Conservation (phyloP, 352 stramenopile genomes). For the Phytophthora crassamura region DNA sequence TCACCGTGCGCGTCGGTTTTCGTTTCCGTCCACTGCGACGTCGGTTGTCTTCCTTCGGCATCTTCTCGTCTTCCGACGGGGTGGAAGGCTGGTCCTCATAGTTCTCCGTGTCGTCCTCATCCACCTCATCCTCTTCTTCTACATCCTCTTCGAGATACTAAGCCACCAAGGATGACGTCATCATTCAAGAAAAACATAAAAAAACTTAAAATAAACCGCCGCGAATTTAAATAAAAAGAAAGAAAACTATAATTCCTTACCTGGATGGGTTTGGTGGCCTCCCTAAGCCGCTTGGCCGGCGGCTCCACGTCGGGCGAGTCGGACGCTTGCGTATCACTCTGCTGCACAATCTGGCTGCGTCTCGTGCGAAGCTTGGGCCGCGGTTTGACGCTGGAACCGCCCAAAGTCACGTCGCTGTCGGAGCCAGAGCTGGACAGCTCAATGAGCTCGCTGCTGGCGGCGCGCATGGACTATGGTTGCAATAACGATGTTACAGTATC, state of each 20-base stretch:
- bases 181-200: conserved; percentile 18
- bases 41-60: conserved; percentile 35
- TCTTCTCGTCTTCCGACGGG: conserved; percentile 32
- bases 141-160: conserved; percentile 27
- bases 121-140: conserved; percentile 32
- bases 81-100: conserved; percentile 47
- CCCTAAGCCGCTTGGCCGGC: conserved; percentile 35
- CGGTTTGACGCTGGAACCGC: conserved; percentile 19
- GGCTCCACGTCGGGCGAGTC: conserved; percentile 26
- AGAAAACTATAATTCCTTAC: conserved; percentile 23
- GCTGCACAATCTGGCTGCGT: conserved; percentile 18
- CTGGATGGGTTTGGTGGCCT: conserved; percentile 30
- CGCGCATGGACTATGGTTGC: conserved; percentile 11
- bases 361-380: conserved; percentile 56
- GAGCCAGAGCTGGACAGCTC: conserved; percentile 41
- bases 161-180: conserved; percentile 12
- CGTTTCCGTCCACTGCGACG: conserved; percentile 49
- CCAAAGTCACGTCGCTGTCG: conserved; percentile 30
- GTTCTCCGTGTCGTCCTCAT: conserved; percentile 47
- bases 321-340: conserved; percentile 13
- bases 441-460: conserved; percentile 14
- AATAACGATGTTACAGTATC: background rate
- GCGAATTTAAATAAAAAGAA: conserved; percentile 17
- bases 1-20: conserved; percentile 34
- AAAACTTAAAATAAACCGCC: conserved; percentile 9